Conservation (phyloP, 768 basidiomycete genomes). For the Leccinum rimulosum region DNA sequence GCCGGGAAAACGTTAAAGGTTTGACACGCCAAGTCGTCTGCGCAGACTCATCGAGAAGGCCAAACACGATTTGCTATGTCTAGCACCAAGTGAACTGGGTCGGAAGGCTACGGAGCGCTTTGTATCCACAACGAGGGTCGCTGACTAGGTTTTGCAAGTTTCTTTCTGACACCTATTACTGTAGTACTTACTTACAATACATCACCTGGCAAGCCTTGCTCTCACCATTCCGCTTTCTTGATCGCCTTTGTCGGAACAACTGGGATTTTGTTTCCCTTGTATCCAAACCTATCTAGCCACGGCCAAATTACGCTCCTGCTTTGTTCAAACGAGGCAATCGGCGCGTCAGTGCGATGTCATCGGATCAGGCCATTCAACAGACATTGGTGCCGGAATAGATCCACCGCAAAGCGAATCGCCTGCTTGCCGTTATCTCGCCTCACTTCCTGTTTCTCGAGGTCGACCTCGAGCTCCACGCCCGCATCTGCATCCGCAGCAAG, state of each 20-base stretch:
- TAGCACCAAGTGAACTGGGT: too few relatives aligned
- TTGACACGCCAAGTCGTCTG: too few relatives aligned
- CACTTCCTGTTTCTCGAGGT: constrained; percentile 80
- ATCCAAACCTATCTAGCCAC: constrained; percentile 96
- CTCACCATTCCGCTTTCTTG: constrained; percentile 73
- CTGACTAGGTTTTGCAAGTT: background rate
- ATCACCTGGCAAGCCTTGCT: background rate
- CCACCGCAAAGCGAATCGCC: constrained; percentile 74
- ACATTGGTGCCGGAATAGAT: constrained; percentile 91
- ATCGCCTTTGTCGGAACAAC: constrained; percentile 39
- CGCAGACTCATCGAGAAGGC: too few relatives aligned
- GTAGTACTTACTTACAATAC: background rate
- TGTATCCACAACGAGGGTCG: too few relatives aligned
- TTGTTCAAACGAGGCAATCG: constrained; percentile 81
- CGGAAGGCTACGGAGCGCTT: too few relatives aligned
- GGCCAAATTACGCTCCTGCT: constrained; percentile 80
- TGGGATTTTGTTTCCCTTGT: constrained; percentile 75
- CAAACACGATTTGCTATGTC: too few relatives aligned
- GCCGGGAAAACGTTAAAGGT: too few relatives aligned
- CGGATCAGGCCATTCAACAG: constrained; percentile 92
- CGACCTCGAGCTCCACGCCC: constrained; percentile 76
- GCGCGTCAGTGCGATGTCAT: constrained; percentile 94
- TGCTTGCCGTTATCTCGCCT: constrained; percentile 70
- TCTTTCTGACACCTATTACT: background rate
- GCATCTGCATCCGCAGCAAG: constrained; percentile 76